Evolutionary conservation across 225 moss, liverwort and hornwort species (phyloP).

Genomic region (Lunularia cruciata): DNA sequence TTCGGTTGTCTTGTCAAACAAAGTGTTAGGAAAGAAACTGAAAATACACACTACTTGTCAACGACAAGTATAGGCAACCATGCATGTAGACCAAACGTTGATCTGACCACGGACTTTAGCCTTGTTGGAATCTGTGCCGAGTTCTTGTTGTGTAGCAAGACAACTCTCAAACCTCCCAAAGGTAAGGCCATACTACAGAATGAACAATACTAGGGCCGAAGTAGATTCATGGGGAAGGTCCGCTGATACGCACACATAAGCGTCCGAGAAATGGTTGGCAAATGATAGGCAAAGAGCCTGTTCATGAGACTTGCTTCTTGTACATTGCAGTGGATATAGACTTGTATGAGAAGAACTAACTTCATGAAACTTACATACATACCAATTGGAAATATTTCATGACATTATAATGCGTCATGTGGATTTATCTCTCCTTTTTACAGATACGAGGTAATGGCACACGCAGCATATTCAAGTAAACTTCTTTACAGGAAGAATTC

Average conservation of each 20-base stretch:
- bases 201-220: background rate
- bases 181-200: background rate
- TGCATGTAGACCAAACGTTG: no score
- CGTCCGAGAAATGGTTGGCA: background rate
- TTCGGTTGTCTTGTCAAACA: no score
- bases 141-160: background rate
- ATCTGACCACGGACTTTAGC: no score
- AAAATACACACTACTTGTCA: background rate
- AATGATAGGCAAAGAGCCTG: background rate
- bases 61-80: no score
- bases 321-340: background rate
- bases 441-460: background rate
- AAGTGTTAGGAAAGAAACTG: no score
- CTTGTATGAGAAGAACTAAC: background rate
- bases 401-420: background rate
- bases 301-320: background rate
- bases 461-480: background rate
- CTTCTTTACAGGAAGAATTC: background rate
- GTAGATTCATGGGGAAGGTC: background rate
- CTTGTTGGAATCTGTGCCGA: background rate
- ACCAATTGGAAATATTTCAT: background rate
- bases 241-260: background rate
- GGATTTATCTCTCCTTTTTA: background rate
- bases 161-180: background rate
- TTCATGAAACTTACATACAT: no score